Evolutionary conservation across 108 stramenopile genomes (phyloP).

Genomic region (Fistulifera solaris): DNA sequence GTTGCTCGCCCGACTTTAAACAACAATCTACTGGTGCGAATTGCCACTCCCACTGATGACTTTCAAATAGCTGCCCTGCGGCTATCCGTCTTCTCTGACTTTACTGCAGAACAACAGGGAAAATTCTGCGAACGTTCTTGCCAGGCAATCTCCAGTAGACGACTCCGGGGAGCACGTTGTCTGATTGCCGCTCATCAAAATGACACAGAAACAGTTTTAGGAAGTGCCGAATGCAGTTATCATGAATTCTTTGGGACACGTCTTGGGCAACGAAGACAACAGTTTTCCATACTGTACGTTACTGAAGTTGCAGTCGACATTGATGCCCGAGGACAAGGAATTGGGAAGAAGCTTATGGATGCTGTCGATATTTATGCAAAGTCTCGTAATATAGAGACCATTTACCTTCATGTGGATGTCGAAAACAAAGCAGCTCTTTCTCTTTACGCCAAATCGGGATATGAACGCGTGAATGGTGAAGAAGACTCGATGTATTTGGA

Average conservation of each 20-base stretch:
- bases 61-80: conserved; percentile 71
- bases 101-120: conserved; percentile 41
- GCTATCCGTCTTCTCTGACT: conserved; percentile 66
- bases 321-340: conserved; percentile 47
- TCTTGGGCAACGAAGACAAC: conserved; percentile 43
- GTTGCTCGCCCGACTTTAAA: background rate
- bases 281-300: conserved; percentile 55
- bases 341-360: conserved; percentile 41
- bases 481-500: conserved; percentile 51
- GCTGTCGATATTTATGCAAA: conserved; percentile 29
- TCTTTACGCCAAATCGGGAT: conserved; percentile 65
- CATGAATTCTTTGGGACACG: conserved; percentile 70
- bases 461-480: conserved; percentile 5
- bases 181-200: conserved; percentile 51
- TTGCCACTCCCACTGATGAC: conserved; percentile 47
- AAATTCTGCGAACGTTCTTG: conserved; percentile 48
- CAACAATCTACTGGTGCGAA: conserved; percentile 17
- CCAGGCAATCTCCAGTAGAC: conserved; percentile 48
- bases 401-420: conserved; percentile 81
- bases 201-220: conserved; percentile 22
- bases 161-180: conserved; percentile 56
- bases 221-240: conserved; percentile 73
- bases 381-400: conserved; percentile 48
- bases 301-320: conserved; percentile 78
- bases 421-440: conserved; percentile 47